These are phyloP conservation scores for Tolypocladium amazonense DNA, from an alignment of 2,329 filamentous ascomycete species.

Conservation along the genomic window DNA sequence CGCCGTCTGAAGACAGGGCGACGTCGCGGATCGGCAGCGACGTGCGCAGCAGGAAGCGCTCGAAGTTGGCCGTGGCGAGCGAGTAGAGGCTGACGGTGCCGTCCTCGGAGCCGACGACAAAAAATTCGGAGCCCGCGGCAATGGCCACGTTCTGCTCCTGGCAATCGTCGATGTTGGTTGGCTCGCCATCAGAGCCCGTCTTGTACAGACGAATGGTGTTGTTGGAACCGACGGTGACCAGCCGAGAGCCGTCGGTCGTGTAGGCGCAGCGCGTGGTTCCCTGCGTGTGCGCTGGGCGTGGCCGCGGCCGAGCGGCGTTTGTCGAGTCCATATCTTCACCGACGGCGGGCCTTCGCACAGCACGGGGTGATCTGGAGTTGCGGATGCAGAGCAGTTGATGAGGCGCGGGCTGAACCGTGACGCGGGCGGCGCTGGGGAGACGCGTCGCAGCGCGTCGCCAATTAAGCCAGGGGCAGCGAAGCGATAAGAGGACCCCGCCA, in stretches of 20 bases:
- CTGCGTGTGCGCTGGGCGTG: conserved; percentile 66
- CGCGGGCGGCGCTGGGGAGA: conserved; percentile 10
- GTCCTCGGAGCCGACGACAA: conserved; percentile 85
- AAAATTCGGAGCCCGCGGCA: conserved; percentile 66
- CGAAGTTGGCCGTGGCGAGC: conserved; percentile 62
- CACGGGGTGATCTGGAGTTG: not conserved
- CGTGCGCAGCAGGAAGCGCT: conserved; percentile 72
- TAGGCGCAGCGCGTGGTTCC: conserved; percentile 83
- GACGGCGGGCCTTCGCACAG: not conserved
- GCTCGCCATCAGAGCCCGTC: conserved; percentile 85
- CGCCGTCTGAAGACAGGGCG: conserved; percentile 66
- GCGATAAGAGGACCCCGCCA: not conserved
- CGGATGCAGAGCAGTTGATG: not conserved
- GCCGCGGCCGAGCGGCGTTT: conserved; percentile 37
- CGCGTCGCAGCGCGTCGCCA: conserved; percentile 30
- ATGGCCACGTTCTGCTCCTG: conserved; percentile 78
- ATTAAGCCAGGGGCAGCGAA: conserved; percentile 1
- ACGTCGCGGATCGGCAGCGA: conserved; percentile 83
- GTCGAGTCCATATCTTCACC: conserved; percentile 17
- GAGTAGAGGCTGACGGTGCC: conserved; percentile 93
- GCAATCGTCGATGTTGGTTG: conserved; percentile 82
- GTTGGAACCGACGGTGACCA: conserved; percentile 88
- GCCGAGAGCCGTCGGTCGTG: conserved; percentile 74
- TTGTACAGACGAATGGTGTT: conserved; percentile 89
- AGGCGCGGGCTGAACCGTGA: not conserved